Conservation (phyloP, 148 eudicot species). For the Linanthus parryae region DNA sequence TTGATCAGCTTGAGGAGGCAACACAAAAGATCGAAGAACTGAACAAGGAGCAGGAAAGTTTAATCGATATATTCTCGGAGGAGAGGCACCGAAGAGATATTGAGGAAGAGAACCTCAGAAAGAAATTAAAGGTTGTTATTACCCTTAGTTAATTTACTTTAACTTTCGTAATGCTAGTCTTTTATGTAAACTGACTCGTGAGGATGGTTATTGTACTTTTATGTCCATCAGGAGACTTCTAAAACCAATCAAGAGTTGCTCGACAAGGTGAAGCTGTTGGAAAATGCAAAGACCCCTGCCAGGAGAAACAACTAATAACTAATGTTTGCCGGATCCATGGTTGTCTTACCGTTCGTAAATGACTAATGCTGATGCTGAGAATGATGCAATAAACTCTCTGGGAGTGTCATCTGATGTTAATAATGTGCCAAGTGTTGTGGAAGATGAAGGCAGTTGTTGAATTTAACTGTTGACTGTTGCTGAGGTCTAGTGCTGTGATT, state of each 20-base stretch:
- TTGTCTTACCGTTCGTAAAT: too few species aligned
- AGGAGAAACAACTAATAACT: too few species aligned
- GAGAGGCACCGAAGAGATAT: constrained; percentile 63
- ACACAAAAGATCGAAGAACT: constrained; percentile 30
- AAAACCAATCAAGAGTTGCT: constrained; percentile 50
- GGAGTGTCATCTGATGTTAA: too few species aligned
- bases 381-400: too few species aligned
- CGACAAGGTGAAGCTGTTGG: constrained; percentile 38
- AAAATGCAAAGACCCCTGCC: constrained; percentile 22
- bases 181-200: background rate
- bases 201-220: background rate
- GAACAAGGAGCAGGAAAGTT: constrained; percentile 67
- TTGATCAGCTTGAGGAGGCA: constrained; percentile 44
- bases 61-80: constrained; percentile 53
- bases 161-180: background rate
- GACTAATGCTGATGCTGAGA: too few species aligned
- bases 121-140: constrained; percentile 47
- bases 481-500: too few species aligned
- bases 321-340: too few species aligned
- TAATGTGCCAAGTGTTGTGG: too few species aligned
- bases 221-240: constrained; percentile 48
- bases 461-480: too few species aligned
- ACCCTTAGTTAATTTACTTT: background rate
- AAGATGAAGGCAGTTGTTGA: too few species aligned
- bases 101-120: constrained; percentile 58